phyloP scores from a whole-genome alignment of 176 grass and related monocot species.

The Oryza meridionalis region DNA sequence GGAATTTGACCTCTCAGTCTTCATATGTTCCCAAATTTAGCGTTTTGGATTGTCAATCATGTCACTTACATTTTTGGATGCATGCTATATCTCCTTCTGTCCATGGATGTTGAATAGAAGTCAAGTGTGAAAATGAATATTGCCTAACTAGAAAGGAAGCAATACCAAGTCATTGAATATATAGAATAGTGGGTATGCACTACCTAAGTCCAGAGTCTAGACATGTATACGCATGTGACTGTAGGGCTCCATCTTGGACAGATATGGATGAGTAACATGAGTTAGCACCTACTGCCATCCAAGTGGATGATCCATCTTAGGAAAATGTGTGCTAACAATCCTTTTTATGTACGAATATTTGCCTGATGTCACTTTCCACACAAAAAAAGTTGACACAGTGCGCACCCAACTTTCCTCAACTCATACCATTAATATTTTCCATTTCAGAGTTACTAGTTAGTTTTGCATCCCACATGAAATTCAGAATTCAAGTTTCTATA shows the following conservation, averaged over 20 bases:
- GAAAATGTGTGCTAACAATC: neutral
- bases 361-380: conserved; percentile 1
- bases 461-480: neutral
- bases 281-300: conserved; percentile 1
- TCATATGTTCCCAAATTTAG: neutral
- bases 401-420: neutral
- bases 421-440: neutral
- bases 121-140: neutral
- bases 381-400: neutral
- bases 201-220: conserved; percentile 22
- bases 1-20: neutral
- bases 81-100: neutral
- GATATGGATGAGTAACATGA: conserved; percentile 13
- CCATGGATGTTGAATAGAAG: neutral
- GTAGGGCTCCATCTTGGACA: neutral
- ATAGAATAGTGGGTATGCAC: conserved; percentile 3
- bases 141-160: conserved; percentile 10
- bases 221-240: neutral
- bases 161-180: conserved; percentile 8
- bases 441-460: neutral
- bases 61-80: neutral
- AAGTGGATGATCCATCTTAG: conserved; percentile 8
- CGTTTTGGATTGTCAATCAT: neutral
- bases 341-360: neutral
- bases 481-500: neutral